Evolutionary conservation across 768 basidiomycete species (phyloP), one percentile per base, ranked within the genome.

Genomic region (Antrodiella citrinella): DNA sequence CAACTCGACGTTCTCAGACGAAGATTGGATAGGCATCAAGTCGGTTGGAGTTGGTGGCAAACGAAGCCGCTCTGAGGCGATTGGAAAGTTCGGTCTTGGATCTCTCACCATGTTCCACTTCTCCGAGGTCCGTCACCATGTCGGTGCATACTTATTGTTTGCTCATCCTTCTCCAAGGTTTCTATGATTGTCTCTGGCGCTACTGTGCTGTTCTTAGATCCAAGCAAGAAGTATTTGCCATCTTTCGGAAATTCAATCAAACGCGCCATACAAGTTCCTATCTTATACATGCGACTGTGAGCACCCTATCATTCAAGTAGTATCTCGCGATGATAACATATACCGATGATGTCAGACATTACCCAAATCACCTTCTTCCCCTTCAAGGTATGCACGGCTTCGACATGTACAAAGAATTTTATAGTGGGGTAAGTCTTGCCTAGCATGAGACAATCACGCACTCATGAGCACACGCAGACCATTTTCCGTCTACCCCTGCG

Each of bases 81-180:
- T 78, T 40, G 78, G 78, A 0, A 70, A 71, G 48, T 79, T 77
- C 59, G 78, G 78, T 4, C 62, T 73, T 5, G 78, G 78, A 5
- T 73, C 72, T 11, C 61, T 79, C 3, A 71, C 75, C 0, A 73
- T 78, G 68, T 80, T 72, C 51, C 74, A 77, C 53, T 69, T 78
- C 48, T 69, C 73, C 0, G 76, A 78, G 61, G 77, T 77, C 45
- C 46, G 65, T 11, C 21, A 4, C 11, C 7, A 19, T 43, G 41
- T 9, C 15, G 19, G 9, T 9, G 68, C 1, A 47, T 69, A 4
- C 10, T 2, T 18, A 35, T 35, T 35, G 7, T 30, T 39, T 26
- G 63, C 68, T 1, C 49, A 69, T 4, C 7, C 7, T 35, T 35
- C 21, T 19, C 3, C 12, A 39, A 69, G 68, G 38, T 69, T 7